These are phyloP conservation scores for Polymyxa betae DNA, from an alignment of 208 protist genomes.

Conservation along the genomic window DNA sequence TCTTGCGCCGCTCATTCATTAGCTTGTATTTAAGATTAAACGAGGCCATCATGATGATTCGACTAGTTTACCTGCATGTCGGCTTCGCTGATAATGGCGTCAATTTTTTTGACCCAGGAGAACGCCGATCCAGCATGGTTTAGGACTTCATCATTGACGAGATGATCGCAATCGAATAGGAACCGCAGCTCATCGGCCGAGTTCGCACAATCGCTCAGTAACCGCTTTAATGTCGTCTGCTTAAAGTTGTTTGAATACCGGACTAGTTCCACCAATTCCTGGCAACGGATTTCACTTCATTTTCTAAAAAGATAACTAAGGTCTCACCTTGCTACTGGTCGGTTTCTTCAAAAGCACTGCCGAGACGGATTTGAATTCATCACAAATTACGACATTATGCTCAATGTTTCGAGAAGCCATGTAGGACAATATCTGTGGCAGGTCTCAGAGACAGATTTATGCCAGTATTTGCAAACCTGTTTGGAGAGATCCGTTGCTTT, in stretches of 20 bases:
- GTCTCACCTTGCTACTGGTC: background rate
- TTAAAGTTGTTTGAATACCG: constrained; percentile 26
- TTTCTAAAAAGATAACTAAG: background rate
- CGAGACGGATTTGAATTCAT: constrained; percentile 37
- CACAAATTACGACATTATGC: constrained; percentile 43
- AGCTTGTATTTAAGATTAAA: background rate
- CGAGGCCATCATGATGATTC: background rate
- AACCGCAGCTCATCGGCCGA: constrained; percentile 38
- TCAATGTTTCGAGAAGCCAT: constrained; percentile 25
- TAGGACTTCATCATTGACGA: constrained; percentile 44
- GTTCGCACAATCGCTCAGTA: constrained; percentile 21
- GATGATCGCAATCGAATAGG: constrained; percentile 45
- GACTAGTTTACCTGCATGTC: background rate
- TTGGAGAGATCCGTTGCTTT: background rate
- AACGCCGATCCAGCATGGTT: background rate
- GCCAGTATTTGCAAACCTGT: background rate
- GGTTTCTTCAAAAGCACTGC: constrained; percentile 33
- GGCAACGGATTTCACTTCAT: background rate
- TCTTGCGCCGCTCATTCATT: background rate
- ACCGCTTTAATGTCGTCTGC: constrained; percentile 45
- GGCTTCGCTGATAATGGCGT: constrained; percentile 46
- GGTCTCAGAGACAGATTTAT: background rate
- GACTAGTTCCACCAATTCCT: constrained; percentile 35
- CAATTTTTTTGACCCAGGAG: constrained; percentile 17
- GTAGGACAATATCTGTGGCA: background rate